Percentiles rank a stretch among this genome's conserved stretches.
Evolutionary conservation across 805 yeast species (phyloP).

Genomic region (Clavispora santaluciae): DNA sequence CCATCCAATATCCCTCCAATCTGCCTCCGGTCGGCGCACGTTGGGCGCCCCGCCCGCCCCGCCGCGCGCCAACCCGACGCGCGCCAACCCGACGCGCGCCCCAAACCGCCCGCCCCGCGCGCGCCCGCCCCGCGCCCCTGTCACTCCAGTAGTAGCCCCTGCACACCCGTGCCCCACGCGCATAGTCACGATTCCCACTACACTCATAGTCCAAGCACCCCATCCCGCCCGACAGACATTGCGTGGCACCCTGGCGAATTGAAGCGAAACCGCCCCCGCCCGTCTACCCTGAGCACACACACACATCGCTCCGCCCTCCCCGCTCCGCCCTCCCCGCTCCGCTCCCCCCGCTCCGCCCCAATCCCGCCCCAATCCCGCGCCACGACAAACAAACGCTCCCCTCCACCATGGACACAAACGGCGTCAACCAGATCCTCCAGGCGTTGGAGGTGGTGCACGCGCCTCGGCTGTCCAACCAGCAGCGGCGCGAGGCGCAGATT

Average conservation of each 20-base stretch:
- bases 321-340: not conserved
- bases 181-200: not conserved
- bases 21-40: not conserved
- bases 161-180: constrained; percentile 1
- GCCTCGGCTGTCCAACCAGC: constrained; percentile 55
- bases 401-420: constrained; percentile 56
- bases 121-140: too few species aligned
- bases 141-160: not conserved
- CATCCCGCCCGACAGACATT: not conserved
- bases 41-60: too few species aligned
- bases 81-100: too few species aligned
- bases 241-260: not conserved
- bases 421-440: constrained; percentile 66
- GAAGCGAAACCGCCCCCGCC: too few species aligned
- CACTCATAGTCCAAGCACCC: not conserved
- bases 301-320: not conserved
- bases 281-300: too few species aligned
- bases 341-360: not conserved
- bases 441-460: constrained; percentile 76
- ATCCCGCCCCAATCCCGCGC: too few species aligned
- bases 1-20: not conserved
- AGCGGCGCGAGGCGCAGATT: constrained; percentile 49
- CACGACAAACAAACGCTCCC: constrained; percentile 3
- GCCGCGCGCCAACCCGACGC: too few species aligned
- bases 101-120: too few species aligned